phyloP scores from a whole-genome alignment of 208 protist species.

The Crithidia sp. region DNA sequence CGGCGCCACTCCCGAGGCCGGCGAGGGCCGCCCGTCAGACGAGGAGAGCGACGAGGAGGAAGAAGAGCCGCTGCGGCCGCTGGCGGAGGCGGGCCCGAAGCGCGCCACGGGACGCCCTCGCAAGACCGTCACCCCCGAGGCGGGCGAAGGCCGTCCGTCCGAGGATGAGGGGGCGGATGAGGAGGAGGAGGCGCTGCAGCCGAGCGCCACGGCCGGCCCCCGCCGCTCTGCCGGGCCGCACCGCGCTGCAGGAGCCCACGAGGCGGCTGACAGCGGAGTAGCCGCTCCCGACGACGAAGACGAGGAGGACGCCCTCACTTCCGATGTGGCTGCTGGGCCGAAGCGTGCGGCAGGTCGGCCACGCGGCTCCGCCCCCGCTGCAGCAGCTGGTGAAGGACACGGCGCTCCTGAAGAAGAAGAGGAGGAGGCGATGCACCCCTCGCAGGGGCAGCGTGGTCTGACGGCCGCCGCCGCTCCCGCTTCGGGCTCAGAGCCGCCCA shows the following conservation, averaged over 20 bases:
- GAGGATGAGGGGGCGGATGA: background rate
- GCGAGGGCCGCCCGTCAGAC: background rate
- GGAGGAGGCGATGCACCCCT: background rate
- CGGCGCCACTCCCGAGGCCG: background rate
- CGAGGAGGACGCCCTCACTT: background rate
- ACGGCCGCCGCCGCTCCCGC: no score
- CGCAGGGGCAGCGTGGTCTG: no score
- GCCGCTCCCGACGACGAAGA: background rate
- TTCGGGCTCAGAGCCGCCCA: no score
- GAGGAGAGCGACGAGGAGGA: background rate
- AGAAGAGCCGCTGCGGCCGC: background rate
- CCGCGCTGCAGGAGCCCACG: background rate
- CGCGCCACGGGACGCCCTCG: background rate
- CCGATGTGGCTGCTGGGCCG: background rate
- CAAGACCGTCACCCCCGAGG: background rate
- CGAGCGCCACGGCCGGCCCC: background rate
- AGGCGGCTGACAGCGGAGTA: background rate
- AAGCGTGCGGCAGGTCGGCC: slow-evolving; percentile 8
- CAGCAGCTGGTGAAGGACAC: background rate
- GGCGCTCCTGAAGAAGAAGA: background rate
- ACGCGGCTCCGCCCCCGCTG: background rate
- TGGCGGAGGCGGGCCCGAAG: background rate
- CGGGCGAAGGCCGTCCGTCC: background rate
- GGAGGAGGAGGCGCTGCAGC: background rate
- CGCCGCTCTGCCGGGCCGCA: background rate